Base-by-base conservation (phyloP, 805 yeast species). In the Suhomyces sp. region DNA sequence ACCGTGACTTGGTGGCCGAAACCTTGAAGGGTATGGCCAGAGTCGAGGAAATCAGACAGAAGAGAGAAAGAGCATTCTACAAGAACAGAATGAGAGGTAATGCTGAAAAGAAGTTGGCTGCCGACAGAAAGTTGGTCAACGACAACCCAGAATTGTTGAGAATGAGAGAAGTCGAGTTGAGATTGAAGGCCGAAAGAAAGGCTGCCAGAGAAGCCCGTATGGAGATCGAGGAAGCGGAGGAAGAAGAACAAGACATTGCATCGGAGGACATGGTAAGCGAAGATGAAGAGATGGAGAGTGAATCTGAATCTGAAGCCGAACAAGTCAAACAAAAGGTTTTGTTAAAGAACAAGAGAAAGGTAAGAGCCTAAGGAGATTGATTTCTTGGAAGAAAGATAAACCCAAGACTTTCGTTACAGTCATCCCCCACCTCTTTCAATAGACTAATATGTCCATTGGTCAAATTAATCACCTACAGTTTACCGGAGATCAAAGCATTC, bases 41-140 rank as follows among this genome's bases (percentile, higher is more conserved):
- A 70, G 83, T 93, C 44, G 97, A 93, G 64, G 95, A 88, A 70
- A 93, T 93, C 63, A 82, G 98, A 74, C 83, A 77, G 62, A 88
- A 82, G 75, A 83, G 98, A 73, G 98, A 93, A 68, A 78, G 95
- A 60, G 97, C 98, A 11, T 93, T 93, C 88, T 93, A 87, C 74
- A 91, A 90, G 88, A 88, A 90, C 72, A 85, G 98, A 80, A 93
- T 93, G 98, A 87, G 85, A 67, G 97, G 96, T 46, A 93, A 93
- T 71, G 85, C 81, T 67, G 96, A 85, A 50, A 79, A 80, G 63
- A 84, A 85, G 63, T 73, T 88, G 56, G 87, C 81, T 36, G 72
- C 83, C 39, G 98, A 93, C 68, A 81, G 80, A 69, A 87, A 87
- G 67, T 74, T 93, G 58, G 93, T 93, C 31, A 96, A 82, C 58